Percentiles rank a stretch among this genome's conserved stretches.
Evolutionary conservation across 2,329 filamentous ascomycete genomes (phyloP).

Genomic region (Dactylellina cionopaga): DNA sequence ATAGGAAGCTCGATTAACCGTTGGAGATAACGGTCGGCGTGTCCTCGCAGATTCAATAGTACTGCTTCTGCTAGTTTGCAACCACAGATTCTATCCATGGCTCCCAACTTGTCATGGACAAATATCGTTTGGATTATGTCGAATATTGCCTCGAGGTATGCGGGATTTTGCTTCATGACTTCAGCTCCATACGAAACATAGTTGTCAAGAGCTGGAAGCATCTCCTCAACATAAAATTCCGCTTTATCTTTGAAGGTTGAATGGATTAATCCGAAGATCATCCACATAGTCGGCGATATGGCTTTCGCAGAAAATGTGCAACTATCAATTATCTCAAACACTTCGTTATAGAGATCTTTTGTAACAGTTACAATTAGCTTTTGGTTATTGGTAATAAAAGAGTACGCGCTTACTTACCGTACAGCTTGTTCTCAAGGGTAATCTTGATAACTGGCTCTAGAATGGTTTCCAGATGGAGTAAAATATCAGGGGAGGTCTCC

Average conservation of each 20-base stretch:
- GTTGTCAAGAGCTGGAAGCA: conserved; percentile 97
- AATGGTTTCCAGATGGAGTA: conserved; percentile 92
- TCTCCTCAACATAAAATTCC: conserved; percentile 96
- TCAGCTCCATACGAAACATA: conserved; percentile 92
- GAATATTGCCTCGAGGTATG: conserved; percentile 86
- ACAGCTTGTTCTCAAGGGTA: conserved; percentile 96
- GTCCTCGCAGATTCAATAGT: conserved; percentile 91
- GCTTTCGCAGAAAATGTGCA: conserved; percentile 97
- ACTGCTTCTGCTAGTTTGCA: conserved; percentile 97
- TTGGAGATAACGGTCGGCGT: conserved; percentile 86
- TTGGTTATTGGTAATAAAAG: not conserved
- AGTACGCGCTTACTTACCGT: conserved; percentile 71
- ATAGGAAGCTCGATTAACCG: conserved; percentile 92
- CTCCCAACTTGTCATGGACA: conserved; percentile 87
- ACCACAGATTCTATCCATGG: conserved; percentile 93
- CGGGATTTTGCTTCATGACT: conserved; percentile 81
- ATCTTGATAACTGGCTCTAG: conserved; percentile 97
- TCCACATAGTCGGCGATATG: conserved; percentile 98
- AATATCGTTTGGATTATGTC: conserved; percentile 93
- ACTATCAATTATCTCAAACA: conserved; percentile 99
- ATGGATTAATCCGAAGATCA: conserved; percentile 96
- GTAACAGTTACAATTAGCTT: conserved; percentile 53
- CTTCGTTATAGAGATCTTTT: conserved; percentile 90
- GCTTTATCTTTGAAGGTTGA: conserved; percentile 96
- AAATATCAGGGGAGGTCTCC: conserved; percentile 94